Base-by-base conservation (phyloP, 345 rosid genomes). In the Hibiscus tridactylites region DNA sequence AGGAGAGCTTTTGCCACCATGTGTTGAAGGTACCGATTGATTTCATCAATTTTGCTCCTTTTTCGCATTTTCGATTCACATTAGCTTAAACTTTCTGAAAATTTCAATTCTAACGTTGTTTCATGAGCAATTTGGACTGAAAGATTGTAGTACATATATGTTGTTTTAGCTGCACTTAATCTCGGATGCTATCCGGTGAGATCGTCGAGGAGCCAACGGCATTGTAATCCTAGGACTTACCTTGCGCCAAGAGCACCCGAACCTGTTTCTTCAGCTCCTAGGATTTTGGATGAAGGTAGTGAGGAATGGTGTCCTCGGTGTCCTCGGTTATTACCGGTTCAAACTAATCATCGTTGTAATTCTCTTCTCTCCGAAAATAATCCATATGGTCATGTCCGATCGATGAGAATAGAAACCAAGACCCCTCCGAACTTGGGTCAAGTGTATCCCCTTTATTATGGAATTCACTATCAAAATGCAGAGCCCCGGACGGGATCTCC, bases 131-230 rank as follows among this genome's bases (percentile, higher is more conserved):
- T 44, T 21, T 44, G 54, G 31, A 65, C 69, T 65, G 35, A 44
- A 5, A 46, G 35, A 24, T 65, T 65, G 37, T 44, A 12, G 9
- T 65, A 24, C 54, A 44, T 72, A 61, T 63, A 44, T 72, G 56
- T 66, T 83, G 68, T 75, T 68, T 65, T 80, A 95, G 99, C 99
- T 76, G 98, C 97, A 47, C 91, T 92, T 77, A 95, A 85, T 80
- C 79, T 95, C 79, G 98, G 99, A 53, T 95, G 98, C 74, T 72
- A 88, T 81, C 90, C 92, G 0, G 96, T 90, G 69, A 86, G 88
- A 84, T 92, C 98, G 78, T 90, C 97, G 3, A 91, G 98, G 83
- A 92, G 99, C 82, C 96, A 95, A 84, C 85, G 97, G 35, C 96
- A 95, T 75, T 85, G 78, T 75, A 87, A 84, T 81, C 88, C 87